A percentile compares a stretch with the other conserved stretches of the same genome.
Evolutionary conservation across 768 basidiomycete species (phyloP).

Genomic region (Tulasnella sp.): DNA sequence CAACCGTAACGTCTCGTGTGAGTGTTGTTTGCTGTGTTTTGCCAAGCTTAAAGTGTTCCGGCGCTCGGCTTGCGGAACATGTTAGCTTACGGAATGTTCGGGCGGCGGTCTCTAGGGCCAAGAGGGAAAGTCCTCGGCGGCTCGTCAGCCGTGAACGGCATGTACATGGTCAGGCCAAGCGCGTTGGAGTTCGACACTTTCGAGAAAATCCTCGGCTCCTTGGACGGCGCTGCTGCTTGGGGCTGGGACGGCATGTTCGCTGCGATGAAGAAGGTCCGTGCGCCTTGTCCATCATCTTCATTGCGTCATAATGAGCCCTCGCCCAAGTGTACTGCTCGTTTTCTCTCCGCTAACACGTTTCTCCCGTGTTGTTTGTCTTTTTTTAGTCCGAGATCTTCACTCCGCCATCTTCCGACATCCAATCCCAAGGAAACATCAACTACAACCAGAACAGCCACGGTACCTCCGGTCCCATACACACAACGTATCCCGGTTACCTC

Average conservation of each 20-base stretch:
- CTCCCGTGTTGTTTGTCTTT: neutral
- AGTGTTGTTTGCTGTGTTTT: neutral
- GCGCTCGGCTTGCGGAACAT: neutral
- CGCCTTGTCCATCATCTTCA: conserved; percentile 15
- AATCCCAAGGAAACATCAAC: conserved; percentile 45
- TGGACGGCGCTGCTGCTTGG: conserved; percentile 39
- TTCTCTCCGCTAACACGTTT: neutral
- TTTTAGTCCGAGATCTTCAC: conserved; percentile 52
- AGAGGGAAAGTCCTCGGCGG: conserved; percentile 66
- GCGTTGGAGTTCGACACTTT: conserved; percentile 49
- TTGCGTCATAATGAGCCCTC: conserved; percentile 2
- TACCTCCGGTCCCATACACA: conserved; percentile 50
- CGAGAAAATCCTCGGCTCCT: conserved; percentile 38
- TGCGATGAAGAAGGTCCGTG: conserved; percentile 42
- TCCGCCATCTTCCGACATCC: conserved; percentile 46
- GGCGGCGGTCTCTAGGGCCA: conserved; percentile 28
- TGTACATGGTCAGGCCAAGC: conserved; percentile 60
- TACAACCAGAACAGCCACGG: conserved; percentile 51
- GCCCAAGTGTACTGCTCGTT: neutral
- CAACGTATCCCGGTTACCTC: conserved; percentile 52
- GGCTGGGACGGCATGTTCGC: conserved; percentile 48
- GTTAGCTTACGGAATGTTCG: neutral
- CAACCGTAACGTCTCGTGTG: conserved; percentile 44
- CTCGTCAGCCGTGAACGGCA: conserved; percentile 64
- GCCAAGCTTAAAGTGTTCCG: conserved; percentile 44